Evolutionary conservation across 345 rosid genomes (phyloP), one percentile per base, ranked within the genome.

Genomic region (Carallia brachiata): DNA sequence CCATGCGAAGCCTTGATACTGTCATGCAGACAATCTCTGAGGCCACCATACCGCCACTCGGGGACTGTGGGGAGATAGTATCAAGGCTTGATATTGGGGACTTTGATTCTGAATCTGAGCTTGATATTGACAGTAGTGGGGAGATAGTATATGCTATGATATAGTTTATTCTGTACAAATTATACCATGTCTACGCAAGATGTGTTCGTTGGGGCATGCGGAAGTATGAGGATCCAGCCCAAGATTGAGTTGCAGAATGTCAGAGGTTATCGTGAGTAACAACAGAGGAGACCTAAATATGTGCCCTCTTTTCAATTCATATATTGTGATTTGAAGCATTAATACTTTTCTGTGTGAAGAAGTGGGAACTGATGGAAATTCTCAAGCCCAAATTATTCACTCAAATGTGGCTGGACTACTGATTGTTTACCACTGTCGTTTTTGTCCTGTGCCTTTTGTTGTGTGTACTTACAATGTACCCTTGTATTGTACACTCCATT

Each of bases 11-110:
- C 52, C 5, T 68, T 40, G 80, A 77, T 59, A 47, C 66, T 7
- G 72, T 77, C 6, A 77, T 77, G 80, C 80, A 77, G 73, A 77
- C 71, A 67, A 72, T 77, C 19, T 71, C 73, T 1, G 80, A 77
- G 66, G 80, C 80, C 30, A 77, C 80, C 7, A 34, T 77, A 34
- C 80, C 80, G 5, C 61, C 80, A 12, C 72, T 62, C 48, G 80
- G 80, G 13, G 32, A 59, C 9, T 36, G 16, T 39, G 70, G 73
- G 80, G 72, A 7, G 80, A 77, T 23, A 23, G 73, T 28, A 61
- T 68, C n/a, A 59, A 68, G 63, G 27, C 5, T 68, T 52, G 80
- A 77, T 65, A 72, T 72, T 73, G 52, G 56, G 28, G 80, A 77
- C 63, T 63, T 77, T 0, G 77, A 77, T 64, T 72, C 77, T 32